phyloP scores from a whole-genome alignment of 176 grass and related monocot genomes.

The Tillandsia fasciculata region DNA sequence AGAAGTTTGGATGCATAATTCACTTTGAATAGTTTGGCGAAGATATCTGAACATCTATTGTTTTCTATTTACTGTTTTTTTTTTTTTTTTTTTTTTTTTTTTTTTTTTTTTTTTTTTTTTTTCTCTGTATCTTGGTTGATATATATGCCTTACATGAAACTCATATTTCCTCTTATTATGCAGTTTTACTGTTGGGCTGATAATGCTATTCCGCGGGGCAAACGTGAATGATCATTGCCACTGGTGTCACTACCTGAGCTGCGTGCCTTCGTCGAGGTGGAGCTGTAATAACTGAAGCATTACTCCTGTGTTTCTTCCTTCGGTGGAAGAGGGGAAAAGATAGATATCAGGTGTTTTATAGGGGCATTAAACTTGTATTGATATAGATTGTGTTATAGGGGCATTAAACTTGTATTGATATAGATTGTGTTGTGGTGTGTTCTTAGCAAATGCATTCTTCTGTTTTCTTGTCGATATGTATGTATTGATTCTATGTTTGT shows the following conservation, averaged over 20 bases:
- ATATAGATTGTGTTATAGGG: not conserved
- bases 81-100: not conserved
- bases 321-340: not conserved
- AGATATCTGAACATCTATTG: not conserved
- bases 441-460: not conserved
- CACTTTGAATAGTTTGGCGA: no score
- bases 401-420: not conserved
- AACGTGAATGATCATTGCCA: conserved; percentile 66
- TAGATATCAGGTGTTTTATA: not conserved
- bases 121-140: not conserved
- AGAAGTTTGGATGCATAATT: no score
- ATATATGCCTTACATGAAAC: not conserved
- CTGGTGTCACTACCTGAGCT: conserved; percentile 81
- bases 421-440: not conserved
- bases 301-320: not conserved
- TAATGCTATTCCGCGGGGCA: conserved; percentile 45
- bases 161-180: not conserved
- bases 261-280: conserved; percentile 67
- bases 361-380: not conserved
- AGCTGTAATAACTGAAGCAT: conserved; percentile 46
- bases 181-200: conserved; percentile 48
- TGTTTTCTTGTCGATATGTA: not conserved
- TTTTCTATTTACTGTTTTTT: not conserved
- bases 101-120: no score
- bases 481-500: not conserved